A percentile compares a stretch with the other conserved stretches of the same genome.
These are phyloP conservation scores for Claviceps fusiformis DNA, from an alignment of 2,329 filamentous ascomycete species.

Conservation along the genomic window DNA sequence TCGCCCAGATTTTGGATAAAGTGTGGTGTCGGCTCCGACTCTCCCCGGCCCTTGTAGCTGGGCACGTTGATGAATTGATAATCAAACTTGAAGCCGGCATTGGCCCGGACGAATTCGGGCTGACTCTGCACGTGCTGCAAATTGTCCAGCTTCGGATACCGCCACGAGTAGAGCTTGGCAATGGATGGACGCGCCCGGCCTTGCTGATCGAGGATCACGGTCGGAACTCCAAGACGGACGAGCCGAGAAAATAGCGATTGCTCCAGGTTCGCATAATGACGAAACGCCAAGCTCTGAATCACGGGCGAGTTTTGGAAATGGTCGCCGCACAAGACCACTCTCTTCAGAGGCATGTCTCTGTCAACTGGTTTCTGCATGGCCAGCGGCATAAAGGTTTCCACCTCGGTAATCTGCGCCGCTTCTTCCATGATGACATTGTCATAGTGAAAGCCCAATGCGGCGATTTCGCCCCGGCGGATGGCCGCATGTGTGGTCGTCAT, in stretches of 20 bases:
- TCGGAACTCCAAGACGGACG: slow-evolving; percentile 82
- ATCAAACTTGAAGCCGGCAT: slow-evolving; percentile 84
- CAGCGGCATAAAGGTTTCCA: slow-evolving; percentile 90
- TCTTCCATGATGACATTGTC: slow-evolving; percentile 98
- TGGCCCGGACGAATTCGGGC: slow-evolving; percentile 65
- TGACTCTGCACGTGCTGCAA: slow-evolving; percentile 58
- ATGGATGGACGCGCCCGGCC: slow-evolving; percentile 80
- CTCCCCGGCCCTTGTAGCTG: slow-evolving; percentile 82
- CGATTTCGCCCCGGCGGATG: slow-evolving; percentile 84
- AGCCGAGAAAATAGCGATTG: slow-evolving; percentile 90
- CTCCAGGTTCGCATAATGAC: slow-evolving; percentile 89
- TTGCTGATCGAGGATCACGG: slow-evolving; percentile 82
- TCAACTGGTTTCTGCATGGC: slow-evolving; percentile 74
- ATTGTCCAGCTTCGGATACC: slow-evolving; percentile 70
- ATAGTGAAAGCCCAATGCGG: slow-evolving; percentile 85
- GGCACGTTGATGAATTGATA: slow-evolving; percentile 95
- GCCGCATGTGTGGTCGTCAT: slow-evolving; percentile 99
- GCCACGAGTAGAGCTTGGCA: slow-evolving; percentile 84
- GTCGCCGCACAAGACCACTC: slow-evolving; percentile 86
- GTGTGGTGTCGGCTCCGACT: slow-evolving; percentile 80
- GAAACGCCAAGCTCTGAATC: slow-evolving; percentile 86
- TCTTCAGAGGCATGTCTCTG: slow-evolving; percentile 63
- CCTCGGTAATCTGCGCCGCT: slow-evolving; percentile 92
- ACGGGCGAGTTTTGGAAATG: slow-evolving; percentile 95
- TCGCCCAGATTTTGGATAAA: slow-evolving; percentile 96